Evolutionary conservation across 768 basidiomycete species (phyloP).

Genomic region (Lactifluus subvellereus): DNA sequence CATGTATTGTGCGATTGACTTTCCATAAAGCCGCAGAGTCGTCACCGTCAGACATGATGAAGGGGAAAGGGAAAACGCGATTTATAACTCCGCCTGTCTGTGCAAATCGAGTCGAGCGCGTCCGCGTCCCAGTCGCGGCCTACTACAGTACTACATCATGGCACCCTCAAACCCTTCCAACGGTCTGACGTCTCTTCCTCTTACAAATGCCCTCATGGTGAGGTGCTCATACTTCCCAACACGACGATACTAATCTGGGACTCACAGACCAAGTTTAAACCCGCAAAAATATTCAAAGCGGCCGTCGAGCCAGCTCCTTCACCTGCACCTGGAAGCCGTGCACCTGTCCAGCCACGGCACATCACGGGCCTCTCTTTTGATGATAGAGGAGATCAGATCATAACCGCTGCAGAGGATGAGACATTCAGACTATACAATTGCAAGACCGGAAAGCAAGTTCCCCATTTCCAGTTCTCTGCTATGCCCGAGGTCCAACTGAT

Average conservation of each 20-base stretch:
- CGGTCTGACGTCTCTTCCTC: constrained; percentile 16
- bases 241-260: neutral
- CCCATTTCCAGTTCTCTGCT: constrained; percentile 19
- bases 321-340: constrained; percentile 38
- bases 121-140: neutral
- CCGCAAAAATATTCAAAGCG: constrained; percentile 81
- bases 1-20: constrained; percentile 93
- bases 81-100: constrained; percentile 52
- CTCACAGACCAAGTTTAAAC: constrained; percentile 66
- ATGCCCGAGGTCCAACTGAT: constrained; percentile 30
- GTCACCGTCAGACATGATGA: constrained; percentile 62
- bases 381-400: constrained; percentile 77
- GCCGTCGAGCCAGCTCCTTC: constrained; percentile 60
- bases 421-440: constrained; percentile 84
- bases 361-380: constrained; percentile 91
- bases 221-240: neutral
- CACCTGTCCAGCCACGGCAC: constrained; percentile 41
- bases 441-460: constrained; percentile 88
- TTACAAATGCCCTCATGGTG: constrained; percentile 34
- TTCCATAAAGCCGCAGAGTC: constrained; percentile 91
- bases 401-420: constrained; percentile 91
- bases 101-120: neutral
- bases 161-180: constrained; percentile 16
- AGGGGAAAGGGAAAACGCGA: constrained; percentile 23
- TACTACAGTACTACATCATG: constrained; percentile 2